Conservation (phyloP, 768 basidiomycete genomes). For the Boletellus emodensis region DNA sequence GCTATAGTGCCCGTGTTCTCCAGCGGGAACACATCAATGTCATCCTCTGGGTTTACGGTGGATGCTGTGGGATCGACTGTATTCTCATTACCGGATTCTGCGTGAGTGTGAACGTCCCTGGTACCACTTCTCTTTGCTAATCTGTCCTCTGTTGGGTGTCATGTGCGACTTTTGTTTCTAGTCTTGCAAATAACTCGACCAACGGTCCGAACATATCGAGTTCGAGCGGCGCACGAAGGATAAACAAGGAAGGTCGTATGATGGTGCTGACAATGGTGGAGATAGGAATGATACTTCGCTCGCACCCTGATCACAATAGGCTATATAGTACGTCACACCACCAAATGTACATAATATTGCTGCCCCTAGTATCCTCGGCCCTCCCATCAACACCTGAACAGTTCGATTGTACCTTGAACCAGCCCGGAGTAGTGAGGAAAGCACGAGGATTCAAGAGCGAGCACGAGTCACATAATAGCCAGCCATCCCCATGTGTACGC, state of each 20-base stretch:
- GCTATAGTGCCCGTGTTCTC: slow-evolving; percentile 6
- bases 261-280: not conserved
- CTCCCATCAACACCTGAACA: too few species aligned
- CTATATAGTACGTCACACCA: too few species aligned
- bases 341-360: too few species aligned
- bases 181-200: not conserved
- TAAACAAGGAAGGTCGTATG: not conserved
- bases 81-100: slow-evolving; percentile 8
- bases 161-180: not conserved
- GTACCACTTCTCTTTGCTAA: not conserved
- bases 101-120: slow-evolving; percentile 10
- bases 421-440: too few species aligned
- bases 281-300: not conserved
- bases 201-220: not conserved
- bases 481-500: too few species aligned
- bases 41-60: slow-evolving; percentile 16
- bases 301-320: not conserved
- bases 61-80: slow-evolving; percentile 18
- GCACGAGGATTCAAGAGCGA: too few species aligned
- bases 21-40: slow-evolving; percentile 8
- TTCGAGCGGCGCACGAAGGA: not conserved
- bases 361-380: too few species aligned
- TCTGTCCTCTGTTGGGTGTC: too few species aligned
- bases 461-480: too few species aligned
- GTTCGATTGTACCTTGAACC: too few species aligned